phyloP scores from a whole-genome alignment of 2,329 filamentous ascomycete species.

The Neoascochyta sp. region DNA sequence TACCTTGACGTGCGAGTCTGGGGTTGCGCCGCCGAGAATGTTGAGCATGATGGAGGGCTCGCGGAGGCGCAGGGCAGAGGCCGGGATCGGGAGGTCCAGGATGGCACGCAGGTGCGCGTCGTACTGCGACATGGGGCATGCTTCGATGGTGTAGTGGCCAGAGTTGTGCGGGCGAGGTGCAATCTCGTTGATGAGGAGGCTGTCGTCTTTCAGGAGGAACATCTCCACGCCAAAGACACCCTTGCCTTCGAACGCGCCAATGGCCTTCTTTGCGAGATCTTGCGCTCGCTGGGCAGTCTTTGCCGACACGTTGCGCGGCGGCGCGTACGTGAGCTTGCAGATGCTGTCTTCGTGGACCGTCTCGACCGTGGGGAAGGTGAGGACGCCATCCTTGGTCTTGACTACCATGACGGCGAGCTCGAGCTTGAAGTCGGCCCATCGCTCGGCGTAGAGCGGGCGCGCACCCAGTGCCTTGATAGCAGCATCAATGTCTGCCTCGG shows the following conservation, averaged over 20 bases:
- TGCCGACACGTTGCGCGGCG: slow-evolving; percentile 66
- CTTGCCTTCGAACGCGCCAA: slow-evolving; percentile 76
- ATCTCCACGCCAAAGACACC: slow-evolving; percentile 97
- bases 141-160: slow-evolving; percentile 93
- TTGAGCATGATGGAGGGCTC: slow-evolving; percentile 73
- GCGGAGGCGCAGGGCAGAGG: slow-evolving; percentile 53
- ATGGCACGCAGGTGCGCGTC: slow-evolving; percentile 86
- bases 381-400: slow-evolving; percentile 70
- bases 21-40: slow-evolving; percentile 66
- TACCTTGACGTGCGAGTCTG: slow-evolving; percentile 61
- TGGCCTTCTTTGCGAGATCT: slow-evolving; percentile 72
- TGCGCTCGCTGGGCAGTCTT: slow-evolving; percentile 64
- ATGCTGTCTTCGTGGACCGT: slow-evolving; percentile 94
- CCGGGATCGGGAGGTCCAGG: slow-evolving; percentile 59
- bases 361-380: slow-evolving; percentile 86
- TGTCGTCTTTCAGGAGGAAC: slow-evolving; percentile 73
- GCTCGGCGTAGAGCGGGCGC: slow-evolving; percentile 79
- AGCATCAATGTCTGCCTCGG: slow-evolving; percentile 56
- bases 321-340: slow-evolving; percentile 87
- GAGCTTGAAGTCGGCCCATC: slow-evolving; percentile 78
- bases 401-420: slow-evolving; percentile 95
- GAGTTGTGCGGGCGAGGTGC: slow-evolving; percentile 84
- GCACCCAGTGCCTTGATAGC: slow-evolving; percentile 64
- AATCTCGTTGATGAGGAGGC: slow-evolving; percentile 79
- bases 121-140: slow-evolving; percentile 84